Base-by-base conservation (phyloP, 805 yeast genomes). In the Wickerhamiella azymoides region DNA sequence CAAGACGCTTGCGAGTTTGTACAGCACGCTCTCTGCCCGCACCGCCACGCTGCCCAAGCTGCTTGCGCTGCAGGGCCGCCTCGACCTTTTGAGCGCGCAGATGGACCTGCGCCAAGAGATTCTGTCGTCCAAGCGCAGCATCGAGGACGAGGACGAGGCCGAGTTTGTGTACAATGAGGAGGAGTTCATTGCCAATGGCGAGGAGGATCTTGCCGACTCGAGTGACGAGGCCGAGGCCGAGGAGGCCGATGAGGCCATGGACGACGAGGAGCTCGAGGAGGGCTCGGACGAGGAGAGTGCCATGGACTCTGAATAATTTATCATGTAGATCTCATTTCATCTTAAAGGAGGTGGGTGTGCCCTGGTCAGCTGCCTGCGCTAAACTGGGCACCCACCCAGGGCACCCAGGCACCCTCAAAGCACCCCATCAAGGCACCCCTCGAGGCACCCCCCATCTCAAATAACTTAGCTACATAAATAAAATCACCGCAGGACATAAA, bases 61-160 rank as follows among this genome's bases (percentile, higher is more conserved):
- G 43, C 64, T 88, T 21, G 77, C 92, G 1, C 70, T 89, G 26
- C 93, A 88, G 61, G 98, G 98, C 40, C 75, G 92, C 52, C 67
- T 89, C 40, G 82, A 80, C 56, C 70, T 89, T 60, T 69, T 89
- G 37, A 73, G 73, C 52, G 73, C 85, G 2, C 97, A 89, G 63
- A 70, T 84, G 10, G 71, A 74, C 47, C 65, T 89, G 52, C 77
- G 96, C 57, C 61, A 63, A 33, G 78, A 73, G 38, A 64, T 72
- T 35, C 39, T 42, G 24, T 55, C 59, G 66, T 40, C 67, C 61
- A 46, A 53, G 66, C 47, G 57, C 61, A 52, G 50, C 25, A 51
- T 49, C 16, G 57, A 59, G 8, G 67, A 73, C 52, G 60, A 55
- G 4, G 68, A 56, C 11, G 57, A 57, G 21, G 61, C 64, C 11